Conservation (phyloP, 305 asterid genomes). For the Vinca major region DNA sequence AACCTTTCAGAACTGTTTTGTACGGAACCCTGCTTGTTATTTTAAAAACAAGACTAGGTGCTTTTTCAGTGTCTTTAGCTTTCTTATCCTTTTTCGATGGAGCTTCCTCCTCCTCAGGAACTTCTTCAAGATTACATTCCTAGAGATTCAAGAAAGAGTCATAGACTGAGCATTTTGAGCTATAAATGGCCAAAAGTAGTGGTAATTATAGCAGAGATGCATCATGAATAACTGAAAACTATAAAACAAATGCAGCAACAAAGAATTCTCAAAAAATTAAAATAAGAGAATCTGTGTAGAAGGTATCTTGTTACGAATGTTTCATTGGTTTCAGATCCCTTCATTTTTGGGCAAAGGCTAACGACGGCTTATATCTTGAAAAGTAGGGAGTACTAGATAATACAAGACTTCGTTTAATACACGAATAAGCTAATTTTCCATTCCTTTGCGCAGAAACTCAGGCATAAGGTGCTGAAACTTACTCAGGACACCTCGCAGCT, state of each 20-base stretch:
- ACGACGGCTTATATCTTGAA: no score
- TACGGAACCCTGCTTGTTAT: conserved; percentile 76
- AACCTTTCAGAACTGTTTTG: conserved; percentile 91
- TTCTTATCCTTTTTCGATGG: conserved; percentile 89
- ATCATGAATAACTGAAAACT: background rate
- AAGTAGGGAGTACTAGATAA: no score
- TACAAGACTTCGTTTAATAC: no score
- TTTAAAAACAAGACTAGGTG: conserved; percentile 72
- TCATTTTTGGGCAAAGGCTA: no score
- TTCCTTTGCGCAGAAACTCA: background rate
- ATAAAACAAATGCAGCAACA: background rate
- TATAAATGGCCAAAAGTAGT: background rate
- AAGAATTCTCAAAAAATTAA: background rate
- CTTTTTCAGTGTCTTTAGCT: conserved; percentile 76
- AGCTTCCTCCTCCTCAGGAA: conserved; percentile 62
- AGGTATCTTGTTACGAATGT: no score
- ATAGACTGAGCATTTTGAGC: background rate
- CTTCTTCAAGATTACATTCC: conserved; percentile 94
- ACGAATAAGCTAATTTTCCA: no score
- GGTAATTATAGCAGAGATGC: background rate
- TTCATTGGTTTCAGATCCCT: no score
- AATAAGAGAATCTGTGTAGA: background rate
- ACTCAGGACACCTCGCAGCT: background rate
- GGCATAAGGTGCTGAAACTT: background rate
- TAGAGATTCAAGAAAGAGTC: conserved; percentile 23